Evolutionary conservation across 225 moss, liverwort and hornwort species (phyloP).

Genomic region (Marchantia paleacea): DNA sequence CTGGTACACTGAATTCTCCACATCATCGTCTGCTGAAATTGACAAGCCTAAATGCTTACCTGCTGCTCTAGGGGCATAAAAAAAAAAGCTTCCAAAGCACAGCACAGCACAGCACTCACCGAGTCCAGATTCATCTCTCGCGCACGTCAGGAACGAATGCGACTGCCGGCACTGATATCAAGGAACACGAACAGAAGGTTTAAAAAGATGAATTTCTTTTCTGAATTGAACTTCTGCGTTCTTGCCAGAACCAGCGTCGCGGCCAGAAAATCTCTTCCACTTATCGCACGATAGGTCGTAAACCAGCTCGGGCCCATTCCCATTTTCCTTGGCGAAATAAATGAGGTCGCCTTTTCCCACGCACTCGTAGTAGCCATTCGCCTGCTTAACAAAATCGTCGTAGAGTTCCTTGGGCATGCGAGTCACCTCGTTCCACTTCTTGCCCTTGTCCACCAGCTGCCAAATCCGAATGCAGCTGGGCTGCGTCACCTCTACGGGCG

Average conservation of each 20-base stretch:
- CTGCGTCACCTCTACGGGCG: neutral
- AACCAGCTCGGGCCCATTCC: conserved; percentile 11
- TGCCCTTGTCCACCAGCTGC: conserved; percentile 2
- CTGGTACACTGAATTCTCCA: neutral
- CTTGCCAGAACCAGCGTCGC: neutral
- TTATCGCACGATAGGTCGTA: conserved; percentile 3
- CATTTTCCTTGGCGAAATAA: conserved; percentile 12
- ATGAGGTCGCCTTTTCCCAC: conserved; percentile 6
- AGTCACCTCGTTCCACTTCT: conserved; percentile 5
- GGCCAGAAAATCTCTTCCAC: neutral
- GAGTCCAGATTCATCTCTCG: neutral
- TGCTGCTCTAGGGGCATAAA: neutral
- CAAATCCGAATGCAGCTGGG: neutral
- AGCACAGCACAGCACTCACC: neutral
- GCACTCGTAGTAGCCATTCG: conserved; percentile 4
- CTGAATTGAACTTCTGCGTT: neutral
- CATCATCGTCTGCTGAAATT: neutral
- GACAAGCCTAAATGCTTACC: neutral
- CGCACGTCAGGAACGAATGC: neutral
- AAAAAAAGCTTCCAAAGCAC: neutral
- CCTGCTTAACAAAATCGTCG: conserved; percentile 5
- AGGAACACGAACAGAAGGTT: neutral
- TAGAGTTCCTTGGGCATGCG: conserved; percentile 4
- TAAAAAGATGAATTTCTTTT: conserved; percentile 1
- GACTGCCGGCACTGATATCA: neutral